A percentile compares a stretch with the other conserved stretches of the same genome.
Conservation (phyloP, 176 grass and related monocot genomes). For the Pontederia paniculata region DNA sequence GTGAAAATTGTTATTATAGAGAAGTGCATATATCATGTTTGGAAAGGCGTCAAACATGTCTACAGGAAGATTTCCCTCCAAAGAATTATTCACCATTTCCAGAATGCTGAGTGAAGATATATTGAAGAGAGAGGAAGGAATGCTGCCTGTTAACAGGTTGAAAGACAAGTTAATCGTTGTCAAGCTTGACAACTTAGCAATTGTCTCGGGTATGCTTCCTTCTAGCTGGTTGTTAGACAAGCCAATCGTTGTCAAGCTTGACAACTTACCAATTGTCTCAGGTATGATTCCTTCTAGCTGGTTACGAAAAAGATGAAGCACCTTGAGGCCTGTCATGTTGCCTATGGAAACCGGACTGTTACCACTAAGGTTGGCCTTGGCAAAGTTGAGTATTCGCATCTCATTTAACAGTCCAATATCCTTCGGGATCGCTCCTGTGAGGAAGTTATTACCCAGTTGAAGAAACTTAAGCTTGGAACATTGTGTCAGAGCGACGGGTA, state of each 20-base stretch:
- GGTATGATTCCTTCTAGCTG: constrained; percentile 29
- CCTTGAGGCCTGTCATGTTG: constrained; percentile 24
- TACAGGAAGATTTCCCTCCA: not conserved
- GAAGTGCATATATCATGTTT: not conserved
- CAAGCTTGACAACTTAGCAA: no score
- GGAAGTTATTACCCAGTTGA: not conserved
- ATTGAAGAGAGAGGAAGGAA: not conserved
- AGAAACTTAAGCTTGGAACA: not conserved
- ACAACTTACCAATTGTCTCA: no score
- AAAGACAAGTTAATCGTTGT: no score
- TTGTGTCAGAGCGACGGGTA: not conserved
- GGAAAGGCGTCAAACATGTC: not conserved
- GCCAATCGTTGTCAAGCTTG: no score
- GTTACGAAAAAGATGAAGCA: constrained; percentile 19
- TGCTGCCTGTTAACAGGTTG: no score
- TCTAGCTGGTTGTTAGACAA: no score
- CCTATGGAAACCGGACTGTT: constrained; percentile 42
- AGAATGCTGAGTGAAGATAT: not conserved
- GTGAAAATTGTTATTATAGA: not conserved
- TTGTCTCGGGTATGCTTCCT: no score
- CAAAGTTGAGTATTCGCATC: constrained; percentile 9
- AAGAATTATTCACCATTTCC: not conserved
- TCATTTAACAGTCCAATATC: not conserved
- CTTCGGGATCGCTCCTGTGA: not conserved
- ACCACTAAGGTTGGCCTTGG: constrained; percentile 23